Evolutionary conservation across 1,139 yeast species (phyloP), one percentile per base, ranked within the genome.

Genomic region (Lodderomyces metapsilosis): DNA sequence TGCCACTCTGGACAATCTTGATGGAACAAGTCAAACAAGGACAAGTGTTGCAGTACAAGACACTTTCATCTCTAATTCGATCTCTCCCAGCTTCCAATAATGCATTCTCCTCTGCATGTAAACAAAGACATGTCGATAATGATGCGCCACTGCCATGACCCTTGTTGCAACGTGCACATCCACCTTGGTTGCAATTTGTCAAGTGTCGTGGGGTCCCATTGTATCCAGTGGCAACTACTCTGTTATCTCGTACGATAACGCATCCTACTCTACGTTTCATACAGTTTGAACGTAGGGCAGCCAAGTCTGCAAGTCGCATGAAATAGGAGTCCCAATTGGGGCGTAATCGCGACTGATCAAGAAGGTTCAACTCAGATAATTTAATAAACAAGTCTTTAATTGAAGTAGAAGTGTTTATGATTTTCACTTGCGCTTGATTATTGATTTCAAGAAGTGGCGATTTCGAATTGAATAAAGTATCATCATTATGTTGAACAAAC

Each of bases 91-190:
- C 88, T 59, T 92, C 98, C 41, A 94, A 64, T 34, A 92, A 68
- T 0, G 98, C 98, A 61, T 94, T 92, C 55, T 92, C 99, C 58
- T 92, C 98, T 0, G 98, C 98, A 61, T 92, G 99, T 32, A 92
- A 66, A 61, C 98, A 92, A 41, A 92, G 66, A 61, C 99, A 92
- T 0, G 97, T 88, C 1, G 85, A 76, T 36, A 92, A 67, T 1
- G 61, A 64, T 3, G 74, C 67, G 1, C 82, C 84, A 25, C 78
- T 71, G 1, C 95, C 95, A 11, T 82, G 76, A 0, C 79, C 78
- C 39, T 70, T 65, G 53, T 89, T 89, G 61, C 99, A 92, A 35
- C 98, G 71, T 5, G 79, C 66, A 63, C 98, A 92, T 0, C 98
- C 98, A 13, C 98, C 98, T 53, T 88, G 92, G 57, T 88, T 91